phyloP scores from a whole-genome alignment of 176 grass and related monocot species.

The Musa acuminata region DNA sequence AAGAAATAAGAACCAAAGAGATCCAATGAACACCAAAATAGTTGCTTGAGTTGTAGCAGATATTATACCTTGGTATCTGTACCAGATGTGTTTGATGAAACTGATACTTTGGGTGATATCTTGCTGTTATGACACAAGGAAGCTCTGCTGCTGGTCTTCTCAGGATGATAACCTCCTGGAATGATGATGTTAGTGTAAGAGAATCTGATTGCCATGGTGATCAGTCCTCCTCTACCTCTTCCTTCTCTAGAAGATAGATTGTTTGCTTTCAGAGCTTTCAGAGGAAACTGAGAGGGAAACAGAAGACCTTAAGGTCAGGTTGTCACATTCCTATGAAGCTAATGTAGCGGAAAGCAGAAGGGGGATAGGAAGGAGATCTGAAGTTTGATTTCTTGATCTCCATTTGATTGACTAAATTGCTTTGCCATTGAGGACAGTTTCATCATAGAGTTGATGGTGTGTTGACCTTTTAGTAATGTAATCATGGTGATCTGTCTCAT shows the following conservation, averaged over 20 bases:
- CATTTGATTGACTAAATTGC: not conserved
- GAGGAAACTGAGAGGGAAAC: not conserved
- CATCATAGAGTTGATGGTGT: not conserved
- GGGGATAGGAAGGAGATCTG: not conserved
- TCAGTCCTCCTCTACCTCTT: not conserved
- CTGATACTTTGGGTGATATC: not conserved
- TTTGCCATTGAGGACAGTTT: too few species aligned
- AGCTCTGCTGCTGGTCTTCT: not conserved
- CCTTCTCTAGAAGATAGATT: too few species aligned
- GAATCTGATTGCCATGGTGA: conserved; percentile 9
- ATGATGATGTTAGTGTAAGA: not conserved
- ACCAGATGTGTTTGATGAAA: not conserved
- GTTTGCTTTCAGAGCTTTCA: too few species aligned
- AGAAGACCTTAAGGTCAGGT: not conserved
- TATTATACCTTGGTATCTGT: not conserved
- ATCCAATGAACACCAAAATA: not conserved
- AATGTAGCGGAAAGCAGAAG: too few species aligned
- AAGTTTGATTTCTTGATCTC: not conserved
- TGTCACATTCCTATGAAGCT: too few species aligned
- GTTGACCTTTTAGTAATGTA: not conserved
- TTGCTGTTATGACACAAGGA: not conserved
- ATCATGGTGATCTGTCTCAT: too few species aligned
- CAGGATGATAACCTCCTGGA: not conserved
- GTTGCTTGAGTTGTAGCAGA: not conserved
- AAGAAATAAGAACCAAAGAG: not conserved